Base-by-base conservation (phyloP, 1,284 basidiomycete species). In the Marasmius fiardii region DNA sequence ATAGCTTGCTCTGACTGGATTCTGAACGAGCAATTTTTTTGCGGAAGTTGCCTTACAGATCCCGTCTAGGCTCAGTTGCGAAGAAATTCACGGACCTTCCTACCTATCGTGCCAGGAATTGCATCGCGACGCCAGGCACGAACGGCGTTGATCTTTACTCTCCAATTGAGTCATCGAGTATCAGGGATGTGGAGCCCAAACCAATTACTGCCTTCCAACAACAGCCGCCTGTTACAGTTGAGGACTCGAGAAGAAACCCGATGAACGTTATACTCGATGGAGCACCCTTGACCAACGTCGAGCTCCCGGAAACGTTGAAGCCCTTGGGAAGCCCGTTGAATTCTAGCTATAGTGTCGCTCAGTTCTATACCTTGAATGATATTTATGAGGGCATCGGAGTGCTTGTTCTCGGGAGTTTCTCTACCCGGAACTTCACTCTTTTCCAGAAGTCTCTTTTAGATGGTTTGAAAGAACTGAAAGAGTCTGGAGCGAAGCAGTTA, bases 391-490 rank as follows among this genome's bases (percentile, higher is more conserved):
- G 73, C 60, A 84, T 82, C 0, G 83, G 82, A 35, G 79, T 85
- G 1, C 69, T 85, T 49, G 79, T 80, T 18, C 73, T 85, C 14
- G 82, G 83, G 16, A 83, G 81, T 63, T 85, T 85, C 66, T 77
- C 76, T 1, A 79, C 78, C 12, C 58, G 59, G 2, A 68, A 71
- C 56, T 80, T 79, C 60, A 65, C 68, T 50, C 61, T 61, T 2
- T 75, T 85, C 56, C 67, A 78, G 58, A 62, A 67, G 28, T 75
- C 76, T 37, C 63, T 85, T 53, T 60, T 85, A 50, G 68, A 68
- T 1, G 83, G 83, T 6, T 64, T 85, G 59, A 66, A 74, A 33
- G 74, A 71, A 16, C 65, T 86, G 62, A 82, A 78, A 63, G 64
- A 67, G 16, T 60, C 67, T 51, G 82, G 82, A 43, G 81, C 80